phyloP scores from a whole-genome alignment of 257 asterid species.

The Apocynum venetum region DNA sequence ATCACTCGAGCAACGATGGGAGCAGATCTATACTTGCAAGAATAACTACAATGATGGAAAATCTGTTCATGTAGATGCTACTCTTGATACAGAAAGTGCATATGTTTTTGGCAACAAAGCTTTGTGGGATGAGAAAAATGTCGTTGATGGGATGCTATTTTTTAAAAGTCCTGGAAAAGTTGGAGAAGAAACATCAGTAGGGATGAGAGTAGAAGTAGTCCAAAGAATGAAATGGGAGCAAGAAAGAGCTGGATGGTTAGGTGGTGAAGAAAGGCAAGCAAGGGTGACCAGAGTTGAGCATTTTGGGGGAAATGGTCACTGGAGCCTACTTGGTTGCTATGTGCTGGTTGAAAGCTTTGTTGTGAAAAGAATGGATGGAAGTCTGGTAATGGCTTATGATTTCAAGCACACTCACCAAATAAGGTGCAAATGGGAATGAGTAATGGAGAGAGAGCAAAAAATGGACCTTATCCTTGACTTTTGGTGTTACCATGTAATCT shows the following conservation, averaged over 20 bases:
- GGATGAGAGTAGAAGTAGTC: conserved; percentile 48
- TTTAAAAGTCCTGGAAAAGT: conserved; percentile 20
- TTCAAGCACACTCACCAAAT: conserved; percentile 33
- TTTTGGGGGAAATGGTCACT: conserved; percentile 12
- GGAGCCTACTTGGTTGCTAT: conserved; percentile 47
- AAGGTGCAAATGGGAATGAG: conserved; percentile 10
- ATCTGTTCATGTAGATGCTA: conserved; percentile 32
- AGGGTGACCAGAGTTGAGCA: conserved; percentile 35
- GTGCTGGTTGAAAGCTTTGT: conserved; percentile 59
- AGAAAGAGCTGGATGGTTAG: conserved; percentile 36
- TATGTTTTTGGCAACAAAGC: conserved; percentile 27
- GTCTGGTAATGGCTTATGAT: neutral
- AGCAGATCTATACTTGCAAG: conserved; percentile 29
- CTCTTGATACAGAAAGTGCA: conserved; percentile 30
- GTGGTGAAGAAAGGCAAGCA: conserved; percentile 25
- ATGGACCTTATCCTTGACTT: too few relatives aligned
- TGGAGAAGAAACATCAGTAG: conserved; percentile 24
- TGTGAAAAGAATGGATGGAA: conserved; percentile 48
- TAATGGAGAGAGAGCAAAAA: too few relatives aligned
- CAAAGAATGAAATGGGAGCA: conserved; percentile 57
- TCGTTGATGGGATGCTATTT: conserved; percentile 37
- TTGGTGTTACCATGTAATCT: too few relatives aligned
- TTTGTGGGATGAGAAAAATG: conserved; percentile 23
- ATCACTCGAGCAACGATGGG: conserved; percentile 64
- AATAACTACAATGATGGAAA: conserved; percentile 13